Percentiles rank a stretch among this genome's conserved stretches.
phyloP scores from a whole-genome alignment of 495 filamentous ascomycete genomes.

The Delitschia confertaspora region DNA sequence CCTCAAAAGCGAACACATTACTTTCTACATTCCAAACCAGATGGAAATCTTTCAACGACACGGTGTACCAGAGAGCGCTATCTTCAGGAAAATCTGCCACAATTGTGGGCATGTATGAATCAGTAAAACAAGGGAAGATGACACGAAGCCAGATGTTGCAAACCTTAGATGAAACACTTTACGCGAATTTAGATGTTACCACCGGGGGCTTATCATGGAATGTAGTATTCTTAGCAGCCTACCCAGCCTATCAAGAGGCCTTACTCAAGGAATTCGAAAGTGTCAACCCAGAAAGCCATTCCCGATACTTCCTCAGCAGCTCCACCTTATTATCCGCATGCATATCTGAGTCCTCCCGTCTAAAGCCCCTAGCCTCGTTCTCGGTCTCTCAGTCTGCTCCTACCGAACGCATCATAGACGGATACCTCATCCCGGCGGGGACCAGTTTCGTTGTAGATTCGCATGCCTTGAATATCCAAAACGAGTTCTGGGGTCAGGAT shows the following conservation, averaged over 20 bases:
- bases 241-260: too few relatives aligned
- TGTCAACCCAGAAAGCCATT: too few relatives aligned
- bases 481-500: conserved; percentile 35
- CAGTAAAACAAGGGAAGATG: conserved; percentile 11
- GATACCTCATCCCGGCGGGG: conserved; percentile 6
- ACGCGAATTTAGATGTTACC: conserved; percentile 43
- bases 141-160: conserved; percentile 31
- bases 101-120: neutral
- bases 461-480: conserved; percentile 34
- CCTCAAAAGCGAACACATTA: conserved; percentile 16
- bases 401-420: conserved; percentile 6
- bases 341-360: conserved; percentile 33
- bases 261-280: too few relatives aligned
- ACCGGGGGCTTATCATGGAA: conserved; percentile 36
- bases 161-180: conserved; percentile 41
- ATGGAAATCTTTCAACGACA: neutral
- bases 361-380: conserved; percentile 35
- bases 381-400: conserved; percentile 35
- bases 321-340: conserved; percentile 29
- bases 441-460: conserved; percentile 36
- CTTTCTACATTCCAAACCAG: neutral
- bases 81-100: too few relatives aligned
- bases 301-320: conserved; percentile 1
- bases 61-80: neutral
- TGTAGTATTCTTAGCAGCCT: conserved; percentile 35